Percentiles rank a stretch among this genome's conserved stretches.
These are phyloP conservation scores for Yamadazyma mexicana DNA, from an alignment of 1,139 yeast species.

Conservation along the genomic window DNA sequence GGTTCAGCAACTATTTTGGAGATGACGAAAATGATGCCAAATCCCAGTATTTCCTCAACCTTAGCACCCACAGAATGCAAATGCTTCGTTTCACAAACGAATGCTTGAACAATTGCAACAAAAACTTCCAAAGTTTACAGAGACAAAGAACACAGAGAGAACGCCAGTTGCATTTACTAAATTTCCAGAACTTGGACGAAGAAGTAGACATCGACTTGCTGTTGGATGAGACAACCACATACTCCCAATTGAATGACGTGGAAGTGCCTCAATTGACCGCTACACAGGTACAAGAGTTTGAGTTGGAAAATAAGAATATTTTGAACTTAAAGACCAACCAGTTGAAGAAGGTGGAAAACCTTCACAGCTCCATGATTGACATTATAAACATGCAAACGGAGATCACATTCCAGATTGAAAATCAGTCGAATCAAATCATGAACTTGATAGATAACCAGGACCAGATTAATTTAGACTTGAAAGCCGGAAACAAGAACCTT, in stretches of 20 bases:
- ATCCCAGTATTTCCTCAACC: conserved; percentile 25
- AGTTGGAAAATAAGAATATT: conserved; percentile 70
- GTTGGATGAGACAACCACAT: conserved; percentile 1
- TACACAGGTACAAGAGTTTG: conserved; percentile 67
- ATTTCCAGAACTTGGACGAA: conserved; percentile 44
- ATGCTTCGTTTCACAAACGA: conserved; percentile 40
- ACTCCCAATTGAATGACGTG: conserved; percentile 1
- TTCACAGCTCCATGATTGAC: conserved; percentile 80
- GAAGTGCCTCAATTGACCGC: conserved; percentile 36
- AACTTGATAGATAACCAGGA: conserved; percentile 70
- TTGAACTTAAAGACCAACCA: conserved; percentile 64
- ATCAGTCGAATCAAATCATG: conserved; percentile 75
- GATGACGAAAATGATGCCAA: conserved; percentile 31
- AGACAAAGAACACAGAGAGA: conserved; percentile 43
- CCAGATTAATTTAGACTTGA: conserved; percentile 66
- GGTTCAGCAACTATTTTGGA: conserved; percentile 29
- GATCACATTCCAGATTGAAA: conserved; percentile 68
- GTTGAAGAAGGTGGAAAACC: conserved; percentile 61
- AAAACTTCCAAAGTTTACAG: conserved; percentile 42
- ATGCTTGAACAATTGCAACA: conserved; percentile 33
- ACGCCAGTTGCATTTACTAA: conserved; percentile 37
- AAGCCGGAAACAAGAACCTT: conserved; percentile 72
- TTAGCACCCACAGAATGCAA: conserved; percentile 37
- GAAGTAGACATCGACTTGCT: conserved; percentile 20
- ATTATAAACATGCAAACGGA: conserved; percentile 79